phyloP scores from a whole-genome alignment of 1,284 basidiomycete species.

The Cutaneotrichosporon cavernicola region DNA sequence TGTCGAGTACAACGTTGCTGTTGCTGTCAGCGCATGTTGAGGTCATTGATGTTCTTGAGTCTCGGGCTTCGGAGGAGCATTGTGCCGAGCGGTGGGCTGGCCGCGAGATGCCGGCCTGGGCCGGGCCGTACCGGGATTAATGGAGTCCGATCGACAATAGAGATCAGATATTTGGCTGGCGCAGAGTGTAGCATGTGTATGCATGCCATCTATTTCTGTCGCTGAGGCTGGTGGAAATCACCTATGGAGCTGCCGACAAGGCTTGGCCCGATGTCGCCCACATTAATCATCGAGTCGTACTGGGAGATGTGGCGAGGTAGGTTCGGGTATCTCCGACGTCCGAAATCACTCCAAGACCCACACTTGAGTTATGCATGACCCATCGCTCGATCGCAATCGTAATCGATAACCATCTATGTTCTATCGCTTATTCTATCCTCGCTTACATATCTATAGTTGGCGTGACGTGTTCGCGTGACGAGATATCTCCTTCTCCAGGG shows the following conservation, averaged over 20 bases:
- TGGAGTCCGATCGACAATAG: too few species aligned
- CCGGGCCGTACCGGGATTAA: not conserved
- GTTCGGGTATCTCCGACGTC: not conserved
- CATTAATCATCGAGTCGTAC: too few species aligned
- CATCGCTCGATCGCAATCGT: not conserved
- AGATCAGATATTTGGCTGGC: too few species aligned
- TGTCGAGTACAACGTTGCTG: not conserved
- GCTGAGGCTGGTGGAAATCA: too few species aligned
- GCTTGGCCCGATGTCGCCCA: too few species aligned
- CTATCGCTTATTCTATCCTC: not conserved
- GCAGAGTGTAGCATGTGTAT: too few species aligned
- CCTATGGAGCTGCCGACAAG: too few species aligned
- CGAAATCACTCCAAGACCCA: not conserved
- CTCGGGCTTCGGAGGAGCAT: not conserved
- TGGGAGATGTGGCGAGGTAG: not conserved
- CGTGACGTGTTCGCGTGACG: not conserved
- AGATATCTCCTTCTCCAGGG: not conserved
- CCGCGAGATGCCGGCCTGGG: not conserved
- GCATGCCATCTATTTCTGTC: too few species aligned
- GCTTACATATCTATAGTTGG: not conserved
- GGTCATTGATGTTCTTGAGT: not conserved
- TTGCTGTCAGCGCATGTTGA: not conserved
- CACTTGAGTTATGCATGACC: not conserved
- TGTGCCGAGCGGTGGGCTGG: not conserved
- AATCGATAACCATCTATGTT: not conserved